Base-by-base conservation (phyloP, 2,329 filamentous ascomycete genomes). In the Parastagonospora nodorum region DNA sequence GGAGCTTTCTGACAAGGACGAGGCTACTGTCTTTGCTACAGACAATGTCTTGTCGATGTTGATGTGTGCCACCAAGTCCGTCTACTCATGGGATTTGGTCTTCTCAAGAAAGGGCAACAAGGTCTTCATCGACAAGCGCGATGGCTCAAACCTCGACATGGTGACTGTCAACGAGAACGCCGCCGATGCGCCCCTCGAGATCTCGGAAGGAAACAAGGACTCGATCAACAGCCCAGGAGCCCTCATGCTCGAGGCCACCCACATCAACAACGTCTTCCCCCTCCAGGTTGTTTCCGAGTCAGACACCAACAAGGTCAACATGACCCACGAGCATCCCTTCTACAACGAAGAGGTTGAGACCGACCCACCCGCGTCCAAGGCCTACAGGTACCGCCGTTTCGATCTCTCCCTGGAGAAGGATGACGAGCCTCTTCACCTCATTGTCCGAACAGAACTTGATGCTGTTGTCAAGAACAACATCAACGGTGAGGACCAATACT, bases 221-320 rank as follows among this genome's bases (percentile, higher is more conserved):
- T 82, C 84, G 60, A 88, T 99, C 78, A 99, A 99, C 84, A 92
- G 92, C 71, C 94, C 94, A n/a, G 80, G 82, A 48, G 91, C 92
- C 46, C 86, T 99, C 50, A 93, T 95, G 69, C 88, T 97, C 76
- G 94, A 99, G 79, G 94, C 94, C 48, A 99, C 94, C 45, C 95
- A 97, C 81, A 99, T 99, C 84, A 99, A 99, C 85, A 94, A 97
- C 84, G 96, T 97, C 82, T 99, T 99, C 76, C 89, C 91, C 64
- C 90, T 96, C 77, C 94, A 99, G 81, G 91, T 95, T 44, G 92
- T 99, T 61, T 77, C 85, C 66, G 94, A 99, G 81, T 88, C 83
- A 63, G 85, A 91, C 58, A 82, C 80, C 57, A 80, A 85, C 73
- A 95, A 94, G 82, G 82, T 92, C 60, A 84, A 89, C 64, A 94